Percentiles rank a stretch among this genome's conserved stretches.
phyloP scores from a whole-genome alignment of 2,329 filamentous ascomycete genomes.

The Onygena corvina region DNA sequence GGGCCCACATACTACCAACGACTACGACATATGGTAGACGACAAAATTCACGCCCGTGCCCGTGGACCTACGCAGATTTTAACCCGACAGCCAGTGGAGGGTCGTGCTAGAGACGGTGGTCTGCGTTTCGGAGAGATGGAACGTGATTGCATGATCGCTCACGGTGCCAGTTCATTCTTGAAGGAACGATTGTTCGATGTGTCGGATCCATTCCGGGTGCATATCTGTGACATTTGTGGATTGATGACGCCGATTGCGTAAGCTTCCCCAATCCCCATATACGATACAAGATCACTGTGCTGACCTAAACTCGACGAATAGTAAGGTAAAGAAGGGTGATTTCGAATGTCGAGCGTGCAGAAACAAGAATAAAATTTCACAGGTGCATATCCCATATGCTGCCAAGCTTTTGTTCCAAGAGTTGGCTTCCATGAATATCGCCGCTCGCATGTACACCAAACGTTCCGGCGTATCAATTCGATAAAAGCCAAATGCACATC shows the following conservation, averaged over 20 bases:
- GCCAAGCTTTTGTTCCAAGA: conserved; percentile 98
- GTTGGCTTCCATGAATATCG: conserved; percentile 95
- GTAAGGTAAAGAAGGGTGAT: conserved; percentile 84
- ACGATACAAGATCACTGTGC: conserved; percentile 5
- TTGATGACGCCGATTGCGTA: conserved; percentile 98
- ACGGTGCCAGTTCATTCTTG: conserved; percentile 89
- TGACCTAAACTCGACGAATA: not conserved
- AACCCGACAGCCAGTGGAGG: conserved; percentile 92
- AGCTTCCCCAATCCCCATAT: conserved; percentile 36
- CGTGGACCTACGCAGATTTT: conserved; percentile 94
- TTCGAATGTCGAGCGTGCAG: conserved; percentile 97
- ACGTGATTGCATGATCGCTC: conserved; percentile 99
- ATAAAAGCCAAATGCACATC: conserved; percentile 13
- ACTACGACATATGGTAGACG: conserved; percentile 97
- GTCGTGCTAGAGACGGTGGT: conserved; percentile 94
- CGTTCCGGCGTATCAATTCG: conserved; percentile 34
- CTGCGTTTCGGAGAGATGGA: conserved; percentile 99
- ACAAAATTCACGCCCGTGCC: conserved; percentile 99
- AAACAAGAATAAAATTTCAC: conserved; percentile 97
- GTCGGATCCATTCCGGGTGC: conserved; percentile 92
- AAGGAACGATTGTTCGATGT: conserved; percentile 97
- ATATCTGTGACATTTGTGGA: conserved; percentile 96
- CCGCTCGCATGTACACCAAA: conserved; percentile 90
- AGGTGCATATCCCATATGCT: conserved; percentile 94
- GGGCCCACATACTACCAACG: conserved; percentile 98